Conservation (phyloP, 140 eudicot species). For the Bidens hawaiensis region DNA sequence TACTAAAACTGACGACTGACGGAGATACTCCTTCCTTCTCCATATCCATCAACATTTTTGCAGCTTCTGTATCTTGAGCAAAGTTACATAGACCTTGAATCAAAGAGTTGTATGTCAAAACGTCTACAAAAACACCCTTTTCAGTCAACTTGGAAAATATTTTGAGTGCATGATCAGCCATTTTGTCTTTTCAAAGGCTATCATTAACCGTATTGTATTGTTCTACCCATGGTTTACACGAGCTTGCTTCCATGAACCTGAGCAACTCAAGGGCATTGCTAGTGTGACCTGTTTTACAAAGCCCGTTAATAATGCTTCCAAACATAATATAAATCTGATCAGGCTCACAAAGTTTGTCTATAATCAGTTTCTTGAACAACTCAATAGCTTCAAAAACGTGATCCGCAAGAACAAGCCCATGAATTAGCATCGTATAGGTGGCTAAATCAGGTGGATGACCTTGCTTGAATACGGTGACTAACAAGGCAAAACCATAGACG, state of each 20-base stretch:
- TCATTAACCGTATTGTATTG: neutral
- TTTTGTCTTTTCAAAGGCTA: neutral
- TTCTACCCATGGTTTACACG: neutral
- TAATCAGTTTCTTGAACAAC: neutral
- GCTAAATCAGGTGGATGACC: neutral
- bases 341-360: neutral
- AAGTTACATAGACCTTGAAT: too few relatives aligned
- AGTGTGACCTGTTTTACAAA: constrained; percentile 18
- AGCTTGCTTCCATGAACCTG: constrained; percentile 12
- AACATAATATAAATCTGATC: neutral
- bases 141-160: too few relatives aligned
- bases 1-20: neutral
- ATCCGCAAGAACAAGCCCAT: too few relatives aligned
- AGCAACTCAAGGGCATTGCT: constrained; percentile 7
- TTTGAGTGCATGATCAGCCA: neutral
- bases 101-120: too few relatives aligned
- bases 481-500: neutral
- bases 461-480: neutral
- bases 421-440: too few relatives aligned
- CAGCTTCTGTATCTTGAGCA: too few relatives aligned
- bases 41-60: neutral
- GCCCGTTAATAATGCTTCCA: constrained; percentile 18
- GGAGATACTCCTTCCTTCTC: too few relatives aligned
- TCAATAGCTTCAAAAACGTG: too few relatives aligned
- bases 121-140: too few relatives aligned